Evolutionary conservation across 139 green algal species (phyloP).

Genomic region (Asterochloris erici): DNA sequence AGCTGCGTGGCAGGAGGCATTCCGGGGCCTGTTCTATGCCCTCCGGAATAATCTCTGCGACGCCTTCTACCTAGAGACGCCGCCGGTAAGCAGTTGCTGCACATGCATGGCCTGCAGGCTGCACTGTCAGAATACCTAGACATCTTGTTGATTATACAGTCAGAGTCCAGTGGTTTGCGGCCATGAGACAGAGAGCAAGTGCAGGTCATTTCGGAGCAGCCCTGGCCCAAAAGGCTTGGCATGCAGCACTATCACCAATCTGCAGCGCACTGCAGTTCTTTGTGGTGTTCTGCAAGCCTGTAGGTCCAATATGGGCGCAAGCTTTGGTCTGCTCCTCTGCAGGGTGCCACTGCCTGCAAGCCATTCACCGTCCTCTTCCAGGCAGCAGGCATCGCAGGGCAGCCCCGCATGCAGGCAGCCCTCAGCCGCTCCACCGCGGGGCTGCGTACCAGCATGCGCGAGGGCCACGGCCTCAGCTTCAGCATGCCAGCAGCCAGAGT

Average conservation of each 20-base stretch:
- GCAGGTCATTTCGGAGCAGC: too few relatives aligned
- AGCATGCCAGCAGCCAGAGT: not conserved
- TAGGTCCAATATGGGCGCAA: too few relatives aligned
- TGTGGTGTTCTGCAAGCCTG: too few relatives aligned
- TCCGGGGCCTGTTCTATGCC: slow-evolving; percentile 46
- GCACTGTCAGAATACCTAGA: not conserved
- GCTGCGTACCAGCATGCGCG: not conserved
- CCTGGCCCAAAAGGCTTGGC: too few relatives aligned
- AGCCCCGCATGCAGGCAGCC: slow-evolving; percentile 33
- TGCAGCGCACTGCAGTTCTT: too few relatives aligned
- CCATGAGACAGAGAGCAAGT: too few relatives aligned
- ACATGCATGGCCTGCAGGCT: not conserved
- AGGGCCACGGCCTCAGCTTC: slow-evolving; percentile 10
- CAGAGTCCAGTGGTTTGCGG: too few relatives aligned
- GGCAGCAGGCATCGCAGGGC: slow-evolving; percentile 36
- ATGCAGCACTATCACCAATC: too few relatives aligned
- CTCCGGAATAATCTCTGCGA: slow-evolving; percentile 30
- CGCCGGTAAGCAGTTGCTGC: slow-evolving; percentile 22
- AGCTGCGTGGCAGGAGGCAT: slow-evolving; percentile 40
- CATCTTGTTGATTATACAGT: not conserved
- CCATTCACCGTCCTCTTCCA: slow-evolving; percentile 48
- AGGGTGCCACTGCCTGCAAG: slow-evolving; percentile 19
- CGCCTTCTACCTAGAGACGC: slow-evolving; percentile 42
- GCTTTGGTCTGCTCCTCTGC: not conserved
- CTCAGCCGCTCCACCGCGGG: slow-evolving; percentile 26